phyloP scores from a whole-genome alignment of 2,329 filamentous ascomycete species.

The Alternaria ventricosa region DNA sequence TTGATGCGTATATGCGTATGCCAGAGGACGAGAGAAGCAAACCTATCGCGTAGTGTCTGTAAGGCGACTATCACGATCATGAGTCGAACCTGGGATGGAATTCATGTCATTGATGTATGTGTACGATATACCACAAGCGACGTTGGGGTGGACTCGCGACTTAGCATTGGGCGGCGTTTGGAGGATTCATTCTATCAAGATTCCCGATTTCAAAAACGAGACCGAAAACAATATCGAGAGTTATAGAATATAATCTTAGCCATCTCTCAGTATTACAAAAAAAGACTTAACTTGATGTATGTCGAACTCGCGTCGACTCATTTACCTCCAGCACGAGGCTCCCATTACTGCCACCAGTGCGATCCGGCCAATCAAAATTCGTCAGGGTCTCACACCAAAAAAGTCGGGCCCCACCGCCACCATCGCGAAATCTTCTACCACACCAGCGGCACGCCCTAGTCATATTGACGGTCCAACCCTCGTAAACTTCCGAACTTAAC shows the following conservation, averaged over 20 bases:
- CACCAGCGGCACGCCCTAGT: constrained; percentile 1
- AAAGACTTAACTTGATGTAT: background rate
- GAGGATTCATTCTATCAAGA: background rate
- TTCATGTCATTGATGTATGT: constrained; percentile 11
- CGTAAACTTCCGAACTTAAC: too few species aligned
- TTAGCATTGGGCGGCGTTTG: constrained; percentile 34
- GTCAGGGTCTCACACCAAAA: constrained; percentile 8
- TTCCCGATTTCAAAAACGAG: background rate
- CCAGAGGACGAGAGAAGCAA: constrained; percentile 50
- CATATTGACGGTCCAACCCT: background rate
- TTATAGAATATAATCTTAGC: background rate
- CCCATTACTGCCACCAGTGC: background rate
- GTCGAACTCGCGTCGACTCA: background rate
- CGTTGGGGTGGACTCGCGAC: constrained; percentile 8
- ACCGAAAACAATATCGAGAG: background rate
- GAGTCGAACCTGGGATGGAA: background rate
- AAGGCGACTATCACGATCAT: background rate
- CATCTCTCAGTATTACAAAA: background rate
- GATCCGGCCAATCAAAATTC: constrained; percentile 13
- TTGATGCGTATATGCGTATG: constrained; percentile 82
- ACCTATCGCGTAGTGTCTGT: constrained; percentile 41
- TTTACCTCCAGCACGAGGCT: background rate
- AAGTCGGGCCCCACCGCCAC: constrained; percentile 25
- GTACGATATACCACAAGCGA: constrained; percentile 21
- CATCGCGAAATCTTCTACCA: constrained; percentile 22